Evolutionary conservation across 164 flowering plant genomes (phyloP), one percentile per base, ranked within the genome.

Genomic region (Santalum album): DNA sequence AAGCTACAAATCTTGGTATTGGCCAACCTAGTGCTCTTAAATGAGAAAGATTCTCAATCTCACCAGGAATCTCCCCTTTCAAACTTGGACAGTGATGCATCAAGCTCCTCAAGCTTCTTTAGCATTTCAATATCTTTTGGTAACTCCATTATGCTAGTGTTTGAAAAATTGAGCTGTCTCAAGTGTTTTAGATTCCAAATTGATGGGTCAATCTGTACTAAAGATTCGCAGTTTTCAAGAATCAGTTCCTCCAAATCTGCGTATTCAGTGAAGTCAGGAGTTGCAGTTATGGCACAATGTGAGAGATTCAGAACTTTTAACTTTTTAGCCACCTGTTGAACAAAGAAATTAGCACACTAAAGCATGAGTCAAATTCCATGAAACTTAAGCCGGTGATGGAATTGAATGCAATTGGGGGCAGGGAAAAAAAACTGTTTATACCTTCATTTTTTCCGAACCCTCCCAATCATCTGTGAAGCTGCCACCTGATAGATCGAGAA

Each of bases 401-500:
- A n/a, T 14, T 12, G 11, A 12, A n/a, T 14, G 14, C 20, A 51
- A 32, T 16, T 0, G 12, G 44, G 4, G 18, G 16, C n/a, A 25
- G 12, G 1, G 6, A 26, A 22, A 22, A 6, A 35, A 22, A 17
- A 34, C 17, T 34, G 10, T 47, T 29, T 6, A 21, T 46, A 69
- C 73, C 66, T 58, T 53, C n/a, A 22, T 15, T 34, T 38, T 12
- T 9, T 3, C 16, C 42, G 15, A 38, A 38, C 48, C 64, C 43
- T 58, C 29, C 58, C 64, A 54, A 26, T 57, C 27, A 17, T 47
- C 26, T 38, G 25, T 27, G 12, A 69, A 3, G 3, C 43, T 43
- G 45, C 69, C 61, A 23, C 45, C 6, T 15, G 35, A 63, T 54
- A 69, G 16, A 29, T 23, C 25, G 18, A 75, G 69, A 61, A 58